Evolutionary conservation across 768 basidiomycete species (phyloP), one percentile per base, ranked within the genome.

Genomic region (Suillus discolor): DNA sequence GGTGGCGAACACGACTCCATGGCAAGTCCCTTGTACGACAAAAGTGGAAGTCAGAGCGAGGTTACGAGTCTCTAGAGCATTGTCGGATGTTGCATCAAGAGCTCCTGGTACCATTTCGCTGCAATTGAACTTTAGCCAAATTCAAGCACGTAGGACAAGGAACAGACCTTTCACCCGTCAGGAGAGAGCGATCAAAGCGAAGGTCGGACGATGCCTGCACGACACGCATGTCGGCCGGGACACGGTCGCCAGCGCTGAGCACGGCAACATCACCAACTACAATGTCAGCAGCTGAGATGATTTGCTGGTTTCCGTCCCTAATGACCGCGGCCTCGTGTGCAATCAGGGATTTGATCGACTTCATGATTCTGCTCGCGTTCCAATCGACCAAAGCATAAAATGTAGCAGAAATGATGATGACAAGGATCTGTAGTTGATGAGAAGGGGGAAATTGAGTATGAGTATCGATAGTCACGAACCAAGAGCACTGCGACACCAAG

Each of bases 161-260:
- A 18, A 76, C 66, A 66, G 77, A 75, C 67, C 84, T 84, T 75
- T 88, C 87, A 18, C 87, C 87, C 6, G 89, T 91, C n/a, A 91
- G 79, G 45, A 90, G 82, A 39, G 86, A 84, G 38, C 88, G 79
- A 68, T 90, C 89, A 57, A 89, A 85, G 63, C 82, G 81, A 45
- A 89, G 74, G 70, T 90, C 89, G 3, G 82, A 76, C 25, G 83
- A 85, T 28, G 81, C 82, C 5, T 86, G 79, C 42, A 90, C 81
- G n/a, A 92, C 78, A 59, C 87, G 83, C 18, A 92, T 65, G 70
- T 92, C 91, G 5, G 90, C 90, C 0, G 91, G 91, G 2, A 91
- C 83, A 18, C 89, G 87, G 70, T 87, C 86, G 31, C 91, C 91
- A 64, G 90, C 83, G 31, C 77, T 77, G 70, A 92, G 83, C 1